Base-by-base conservation (phyloP, 371 early-diverging fungal genomes). In the Capillidium heterosporum region DNA sequence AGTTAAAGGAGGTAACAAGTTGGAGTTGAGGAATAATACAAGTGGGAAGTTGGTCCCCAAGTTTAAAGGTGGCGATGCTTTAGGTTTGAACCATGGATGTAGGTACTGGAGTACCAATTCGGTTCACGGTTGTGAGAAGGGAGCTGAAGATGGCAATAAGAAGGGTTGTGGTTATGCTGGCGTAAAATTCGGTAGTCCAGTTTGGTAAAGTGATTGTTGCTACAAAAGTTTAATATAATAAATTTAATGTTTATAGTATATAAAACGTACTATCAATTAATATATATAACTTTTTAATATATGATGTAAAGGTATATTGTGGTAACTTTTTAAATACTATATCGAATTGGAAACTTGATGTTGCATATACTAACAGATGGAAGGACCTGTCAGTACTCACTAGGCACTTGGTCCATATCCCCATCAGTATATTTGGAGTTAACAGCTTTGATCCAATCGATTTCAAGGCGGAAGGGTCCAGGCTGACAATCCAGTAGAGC, bases 391-490 rank as follows among this genome's bases (percentile, higher is more conserved):
- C 13, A 35, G 13, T 35, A 35, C 13, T 35, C 35, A 35, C 35
- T 35, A 7, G 52, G 52, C 19, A 51, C 35, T 32, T 2, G 31
- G 24, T 82, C 84, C 56, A 71, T 57, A 61, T 86, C 84, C 10
- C 85, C 88, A 41, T 79, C 71, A 10, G 88, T 83, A 21, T 68
- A 59, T 11, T 76, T 75, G 5, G 81, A 77, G 60, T 91, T 91
- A 62, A 82, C 72, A 0, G 83, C 83, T 60, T 86, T 85, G 53
- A 95, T 87, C 77, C 85, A 87, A 46, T 88, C 91, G 46, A 95
- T 65, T 64, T 92, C 88, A n/a, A 95, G 66, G 7, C 67, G 63
- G 61, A 92, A 95, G 19, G 88, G 87, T 0, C 95, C 95, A 32
- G 83, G 78, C 57, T 80, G 77, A 21, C 84, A 74, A 61, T 85